Evolutionary conservation across 2,329 filamentous ascomycete genomes (phyloP).

Genomic region (Sphaceloma murrayae): DNA sequence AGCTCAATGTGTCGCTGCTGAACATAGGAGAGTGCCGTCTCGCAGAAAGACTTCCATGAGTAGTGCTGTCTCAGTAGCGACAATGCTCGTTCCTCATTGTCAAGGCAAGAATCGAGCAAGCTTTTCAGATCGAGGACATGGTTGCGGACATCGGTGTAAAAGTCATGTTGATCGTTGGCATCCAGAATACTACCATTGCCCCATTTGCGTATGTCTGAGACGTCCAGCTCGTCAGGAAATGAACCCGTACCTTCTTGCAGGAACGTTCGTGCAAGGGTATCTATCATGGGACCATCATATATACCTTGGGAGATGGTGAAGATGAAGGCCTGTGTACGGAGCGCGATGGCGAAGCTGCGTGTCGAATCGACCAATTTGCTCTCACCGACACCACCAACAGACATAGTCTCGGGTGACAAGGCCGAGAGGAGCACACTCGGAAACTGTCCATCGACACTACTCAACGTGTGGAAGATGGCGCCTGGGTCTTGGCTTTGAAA

Average conservation of each 20-base stretch:
- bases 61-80: neutral
- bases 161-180: neutral
- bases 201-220: conserved; percentile 2
- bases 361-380: conserved; percentile 36
- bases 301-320: neutral
- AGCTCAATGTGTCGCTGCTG: conserved; percentile 9
- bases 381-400: conserved; percentile 26
- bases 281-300: conserved; percentile 32
- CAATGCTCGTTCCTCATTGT: neutral
- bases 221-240: conserved; percentile 7
- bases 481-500: conserved; percentile 24
- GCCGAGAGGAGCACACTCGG: conserved; percentile 29
- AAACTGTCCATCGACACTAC: conserved; percentile 29
- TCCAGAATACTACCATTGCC: neutral
- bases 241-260: neutral
- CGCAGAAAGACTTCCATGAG: conserved; percentile 10
- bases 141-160: conserved; percentile 7
- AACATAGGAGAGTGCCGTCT: neutral
- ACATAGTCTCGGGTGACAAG: neutral
- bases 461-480: conserved; percentile 26
- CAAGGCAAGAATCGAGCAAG: conserved; percentile 1
- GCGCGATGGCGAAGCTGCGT: conserved; percentile 42
- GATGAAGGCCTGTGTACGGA: conserved; percentile 41
- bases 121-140: neutral
- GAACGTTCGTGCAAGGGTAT: conserved; percentile 36